Evolutionary conservation across 306 rosid species (phyloP).

Genomic region (Gleditsia sinensis): DNA sequence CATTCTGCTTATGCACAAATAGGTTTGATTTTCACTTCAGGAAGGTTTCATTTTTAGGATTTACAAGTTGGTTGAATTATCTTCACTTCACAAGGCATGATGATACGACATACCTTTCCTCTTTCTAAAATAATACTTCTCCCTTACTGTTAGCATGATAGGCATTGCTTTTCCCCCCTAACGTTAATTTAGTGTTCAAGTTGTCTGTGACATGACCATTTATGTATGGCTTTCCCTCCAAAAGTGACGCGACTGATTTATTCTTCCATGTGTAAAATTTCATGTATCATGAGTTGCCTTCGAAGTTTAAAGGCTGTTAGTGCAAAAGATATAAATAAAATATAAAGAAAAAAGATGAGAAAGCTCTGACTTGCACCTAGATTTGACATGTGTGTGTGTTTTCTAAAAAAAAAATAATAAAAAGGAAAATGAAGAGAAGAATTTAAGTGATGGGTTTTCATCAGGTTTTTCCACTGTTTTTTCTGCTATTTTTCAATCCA

Average conservation of each 20-base stretch:
- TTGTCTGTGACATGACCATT: neutral
- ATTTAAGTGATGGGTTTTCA: neutral
- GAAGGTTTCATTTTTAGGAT: neutral
- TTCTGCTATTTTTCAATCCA: neutral
- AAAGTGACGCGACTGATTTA: neutral
- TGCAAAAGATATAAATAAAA: neutral
- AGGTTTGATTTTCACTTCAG: conserved; percentile 2
- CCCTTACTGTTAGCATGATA: neutral
- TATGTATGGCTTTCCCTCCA: neutral
- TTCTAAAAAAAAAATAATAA: neutral
- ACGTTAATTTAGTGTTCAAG: neutral
- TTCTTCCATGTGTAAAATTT: neutral
- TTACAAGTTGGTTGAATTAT: neutral
- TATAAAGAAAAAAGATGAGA: neutral
- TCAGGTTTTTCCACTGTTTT: neutral
- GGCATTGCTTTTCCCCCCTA: neutral
- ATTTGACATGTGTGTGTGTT: neutral
- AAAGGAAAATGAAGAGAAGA: neutral
- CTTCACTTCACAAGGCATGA: neutral
- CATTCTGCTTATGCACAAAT: conserved; percentile 2
- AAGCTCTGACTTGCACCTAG: neutral
- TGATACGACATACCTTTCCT: neutral
- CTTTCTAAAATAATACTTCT: neutral
- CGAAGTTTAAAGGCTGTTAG: neutral
- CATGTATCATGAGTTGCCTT: neutral